phyloP scores from a whole-genome alignment of 2,329 filamentous ascomycete genomes.

The Aspergillus eucalypticola region DNA sequence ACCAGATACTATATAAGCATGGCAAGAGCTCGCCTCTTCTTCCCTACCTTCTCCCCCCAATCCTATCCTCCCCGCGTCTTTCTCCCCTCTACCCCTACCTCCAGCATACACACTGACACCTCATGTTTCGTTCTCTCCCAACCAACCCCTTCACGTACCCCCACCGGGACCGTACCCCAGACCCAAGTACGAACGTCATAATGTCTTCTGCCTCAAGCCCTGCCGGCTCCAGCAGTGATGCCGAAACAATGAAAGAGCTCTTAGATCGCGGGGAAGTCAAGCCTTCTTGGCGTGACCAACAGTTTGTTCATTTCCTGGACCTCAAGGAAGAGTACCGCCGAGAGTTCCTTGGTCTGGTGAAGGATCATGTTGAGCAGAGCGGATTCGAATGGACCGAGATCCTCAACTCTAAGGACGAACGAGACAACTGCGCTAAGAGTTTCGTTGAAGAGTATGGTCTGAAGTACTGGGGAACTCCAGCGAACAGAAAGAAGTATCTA shows the following conservation, averaged over 20 bases:
- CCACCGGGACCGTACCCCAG: neutral
- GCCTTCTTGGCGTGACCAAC: slow-evolving; percentile 14
- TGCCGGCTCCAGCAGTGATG: neutral
- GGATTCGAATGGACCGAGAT: slow-evolving; percentile 18
- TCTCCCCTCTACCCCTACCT: too few species aligned
- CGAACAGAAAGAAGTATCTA: slow-evolving; percentile 21
- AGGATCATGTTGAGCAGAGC: slow-evolving; percentile 9
- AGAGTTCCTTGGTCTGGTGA: slow-evolving; percentile 18
- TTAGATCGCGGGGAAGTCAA: slow-evolving; percentile 19
- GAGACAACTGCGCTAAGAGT: slow-evolving; percentile 14
- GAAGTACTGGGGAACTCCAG: slow-evolving; percentile 25
- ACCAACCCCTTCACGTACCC: neutral
- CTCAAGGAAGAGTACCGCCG: slow-evolving; percentile 19
- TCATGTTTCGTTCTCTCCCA: neutral
- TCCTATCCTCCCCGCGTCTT: neutral
- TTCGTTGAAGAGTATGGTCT: slow-evolving; percentile 22
- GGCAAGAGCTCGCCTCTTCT: neutral
- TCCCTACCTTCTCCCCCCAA: neutral
- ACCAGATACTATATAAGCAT: neutral
- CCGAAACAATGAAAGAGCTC: slow-evolving; percentile 10
- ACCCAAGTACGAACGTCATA: neutral
- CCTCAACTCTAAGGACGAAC: neutral
- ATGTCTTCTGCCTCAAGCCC: neutral
- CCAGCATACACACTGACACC: neutral
- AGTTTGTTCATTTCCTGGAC: slow-evolving; percentile 27